A percentile compares a stretch with the other conserved stretches of the same genome.
phyloP scores from a whole-genome alignment of 192 early-diverging fungal genomes.

The Kickxella alabastrina region DNA sequence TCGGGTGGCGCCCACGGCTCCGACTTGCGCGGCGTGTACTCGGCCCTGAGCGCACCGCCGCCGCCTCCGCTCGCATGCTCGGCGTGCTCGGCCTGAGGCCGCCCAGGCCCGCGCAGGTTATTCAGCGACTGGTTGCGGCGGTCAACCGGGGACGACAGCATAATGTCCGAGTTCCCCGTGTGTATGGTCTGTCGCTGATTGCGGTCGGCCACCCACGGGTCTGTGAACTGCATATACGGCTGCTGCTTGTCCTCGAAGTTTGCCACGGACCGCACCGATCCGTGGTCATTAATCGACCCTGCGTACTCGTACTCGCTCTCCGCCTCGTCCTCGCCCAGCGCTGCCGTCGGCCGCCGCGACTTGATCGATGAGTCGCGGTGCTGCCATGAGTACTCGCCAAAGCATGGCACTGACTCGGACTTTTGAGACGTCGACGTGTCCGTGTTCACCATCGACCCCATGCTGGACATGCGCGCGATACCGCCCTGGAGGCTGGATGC shows the following conservation, averaged over 20 bases:
- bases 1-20: constrained; percentile 66
- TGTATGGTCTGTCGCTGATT: constrained; percentile 16
- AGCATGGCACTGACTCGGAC: constrained; percentile 20
- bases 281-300: constrained; percentile 23
- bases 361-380: constrained; percentile 38
- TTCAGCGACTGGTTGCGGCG: constrained; percentile 7
- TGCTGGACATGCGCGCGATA: constrained; percentile 30
- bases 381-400: constrained; percentile 29
- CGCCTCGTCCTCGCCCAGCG: constrained; percentile 25
- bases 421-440: constrained; percentile 14
- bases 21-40: constrained; percentile 42
- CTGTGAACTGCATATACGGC: constrained; percentile 37
- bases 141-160: not conserved
- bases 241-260: constrained; percentile 23
- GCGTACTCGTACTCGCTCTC: constrained; percentile 24
- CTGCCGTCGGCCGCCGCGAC: constrained; percentile 30
- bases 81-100: not conserved
- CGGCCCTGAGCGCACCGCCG: constrained; percentile 10
- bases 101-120: constrained; percentile 10
- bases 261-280: constrained; percentile 32
- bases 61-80: not conserved
- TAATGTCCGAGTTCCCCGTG: not conserved
- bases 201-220: constrained; percentile 47
- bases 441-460: constrained; percentile 20
- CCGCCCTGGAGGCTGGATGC: constrained; percentile 38